Evolutionary conservation across 2,329 filamentous ascomycete genomes (phyloP), one percentile per base, ranked within the genome.

Genomic region (Nemania abortiva): DNA sequence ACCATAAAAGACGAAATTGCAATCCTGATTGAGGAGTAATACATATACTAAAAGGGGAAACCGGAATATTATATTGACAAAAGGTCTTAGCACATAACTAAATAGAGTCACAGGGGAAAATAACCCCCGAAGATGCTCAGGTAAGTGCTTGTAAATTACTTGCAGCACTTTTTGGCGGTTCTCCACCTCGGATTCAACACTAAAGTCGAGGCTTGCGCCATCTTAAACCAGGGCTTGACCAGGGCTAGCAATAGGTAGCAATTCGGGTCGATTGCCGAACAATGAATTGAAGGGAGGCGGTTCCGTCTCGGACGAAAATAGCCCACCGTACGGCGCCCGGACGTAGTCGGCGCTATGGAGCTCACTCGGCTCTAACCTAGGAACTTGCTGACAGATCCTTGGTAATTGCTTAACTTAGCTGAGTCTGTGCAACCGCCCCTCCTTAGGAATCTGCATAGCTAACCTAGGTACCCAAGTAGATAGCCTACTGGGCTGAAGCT

Each of bases 331-430:
- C 59, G 24, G 49, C 59, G 59, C 27, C 57, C 57, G 57, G 31
- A 20, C 22, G 6, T n/a, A 42, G 10, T n/a, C 34, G 24, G 49
- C 49, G 24, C 58, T 31, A 52, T 20, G 29, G 42, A 31, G 42
- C 53, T 27, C 24, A 2, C 54, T 49, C 39, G 20, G 53, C 47
- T 22, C n/a, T n/a, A 27, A 27, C 24, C 47, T 55, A 27, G 37
- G 29, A 55, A 9, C 29, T 39, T 72, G 76, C 76, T 78, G 73
- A 77, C 77, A 73, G 50, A 78, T 77, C 47, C 59, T 78, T 78
- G 63, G 71, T 77, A 77, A 78, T 77, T 67, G 67, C 70, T 67
- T 50, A 18, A 27, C 22, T 9, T 11, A 31, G 42, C 42, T 45
- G 18, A 11, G 24, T 29, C 24, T 52, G 15, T 49, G 24, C 27